Base-by-base conservation (phyloP, 2,329 filamentous ascomycete genomes). In the Phyllachora maydis region DNA sequence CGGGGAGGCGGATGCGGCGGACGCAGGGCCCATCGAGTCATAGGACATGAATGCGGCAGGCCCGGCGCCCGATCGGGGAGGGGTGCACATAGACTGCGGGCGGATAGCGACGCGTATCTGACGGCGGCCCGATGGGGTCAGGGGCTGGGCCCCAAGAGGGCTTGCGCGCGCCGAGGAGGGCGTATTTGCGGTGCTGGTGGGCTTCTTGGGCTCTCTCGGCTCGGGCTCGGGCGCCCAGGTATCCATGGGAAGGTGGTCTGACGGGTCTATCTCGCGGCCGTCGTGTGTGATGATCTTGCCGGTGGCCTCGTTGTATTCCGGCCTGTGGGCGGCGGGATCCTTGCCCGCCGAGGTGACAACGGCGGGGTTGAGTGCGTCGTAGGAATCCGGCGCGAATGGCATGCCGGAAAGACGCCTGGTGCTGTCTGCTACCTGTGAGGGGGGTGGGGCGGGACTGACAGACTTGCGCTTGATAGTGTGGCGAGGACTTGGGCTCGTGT, bases 181-280 rank as follows among this genome's bases (percentile, higher is more conserved):
- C 21, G 18, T 49, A 54, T 2, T 50, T 40, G 3, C 28, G 11
- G 46, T 36, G 15, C 32, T 29, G 11, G 46, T 44, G 13, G 50
- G 45, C 20, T 52, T 49, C 21, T 46, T 45, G 6, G 38, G 34
- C n/a, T 49, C 51, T 38, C 70, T 73, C 12, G 60, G 57, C 34
- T 77, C 71, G 0, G 75, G 75, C 36, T 82, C 75, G 0, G 75
- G 74, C 2, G 75, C 75, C 74, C 74, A 82, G 2, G 66, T 66
- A 26, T 77, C 68, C 40, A 79, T 64, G 0, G 77, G 77, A 9
- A 83, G 54, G 39, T 83, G 76, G 42, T 85, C 77, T 1, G 74
- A 79, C 1, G 77, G 77, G 38, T 85, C 77, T 26, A 85, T 62
- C 36, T 81, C 72, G 26, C 72, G 60, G 5, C 77, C 77, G 39